Conservation (phyloP, 2,329 filamentous ascomycete genomes). For the Cytospora chrysosperma region DNA sequence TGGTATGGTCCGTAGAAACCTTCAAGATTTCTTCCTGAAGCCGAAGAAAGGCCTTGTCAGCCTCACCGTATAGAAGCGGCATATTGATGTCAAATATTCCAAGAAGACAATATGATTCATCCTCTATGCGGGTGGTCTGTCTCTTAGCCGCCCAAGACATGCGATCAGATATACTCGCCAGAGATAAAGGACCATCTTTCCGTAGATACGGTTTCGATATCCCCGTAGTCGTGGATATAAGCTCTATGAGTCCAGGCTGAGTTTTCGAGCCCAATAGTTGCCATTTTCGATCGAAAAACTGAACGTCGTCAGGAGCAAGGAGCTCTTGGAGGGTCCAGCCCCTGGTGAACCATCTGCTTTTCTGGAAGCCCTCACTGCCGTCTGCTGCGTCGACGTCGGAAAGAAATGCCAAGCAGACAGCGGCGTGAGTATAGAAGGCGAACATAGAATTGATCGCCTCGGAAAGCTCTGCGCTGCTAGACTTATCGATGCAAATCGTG, state of each 20-base stretch:
- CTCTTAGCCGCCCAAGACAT: constrained; percentile 31
- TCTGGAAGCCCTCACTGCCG: no score
- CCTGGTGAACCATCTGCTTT: constrained; percentile 13
- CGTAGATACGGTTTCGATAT: neutral
- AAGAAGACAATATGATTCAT: constrained; percentile 31
- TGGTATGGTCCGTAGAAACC: constrained; percentile 3
- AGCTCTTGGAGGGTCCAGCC: constrained; percentile 20
- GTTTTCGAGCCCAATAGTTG: constrained; percentile 4
- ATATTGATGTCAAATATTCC: constrained; percentile 31
- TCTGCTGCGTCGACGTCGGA: constrained; percentile 5
- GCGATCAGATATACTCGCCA: constrained; percentile 23
- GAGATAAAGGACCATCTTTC: neutral
- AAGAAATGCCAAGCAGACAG: constrained; percentile 24
- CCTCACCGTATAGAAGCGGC: constrained; percentile 34
- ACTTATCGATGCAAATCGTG: constrained; percentile 5
- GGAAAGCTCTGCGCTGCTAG: constrained; percentile 1
- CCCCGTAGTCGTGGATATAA: neutral
- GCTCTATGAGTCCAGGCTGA: constrained; percentile 13
- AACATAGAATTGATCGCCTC: constrained; percentile 23
- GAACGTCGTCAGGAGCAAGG: constrained; percentile 5
- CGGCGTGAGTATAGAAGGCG: constrained; percentile 13
- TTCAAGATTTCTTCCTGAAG: constrained; percentile 30
- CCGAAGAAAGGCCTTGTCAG: constrained; percentile 27
- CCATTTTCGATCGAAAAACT: constrained; percentile 15
- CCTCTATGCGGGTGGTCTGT: constrained; percentile 27